A percentile compares a stretch with the other conserved stretches of the same genome.
Evolutionary conservation across 305 asterid species (phyloP).

Genomic region (Andrographis paniculata): DNA sequence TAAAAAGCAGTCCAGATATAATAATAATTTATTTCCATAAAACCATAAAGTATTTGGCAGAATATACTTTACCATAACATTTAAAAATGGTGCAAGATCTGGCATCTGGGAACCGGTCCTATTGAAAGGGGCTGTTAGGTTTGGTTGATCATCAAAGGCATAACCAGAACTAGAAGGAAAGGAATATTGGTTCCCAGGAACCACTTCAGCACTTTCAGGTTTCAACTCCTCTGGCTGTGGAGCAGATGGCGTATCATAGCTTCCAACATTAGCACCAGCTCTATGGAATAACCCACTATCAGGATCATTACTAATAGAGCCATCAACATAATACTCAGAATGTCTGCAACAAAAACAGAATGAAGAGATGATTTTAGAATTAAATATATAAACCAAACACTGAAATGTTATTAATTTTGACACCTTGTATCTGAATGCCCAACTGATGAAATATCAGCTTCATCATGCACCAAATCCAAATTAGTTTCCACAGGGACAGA

Average conservation of each 20-base stretch:
- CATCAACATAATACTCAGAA: slow-evolving; percentile 65
- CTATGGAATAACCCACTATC: slow-evolving; percentile 60
- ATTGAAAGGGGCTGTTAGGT: slow-evolving; percentile 41
- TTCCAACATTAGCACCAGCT: slow-evolving; percentile 44
- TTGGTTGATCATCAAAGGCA: slow-evolving; percentile 56
- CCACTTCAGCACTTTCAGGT: slow-evolving; percentile 50
- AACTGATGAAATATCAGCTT: slow-evolving; percentile 41
- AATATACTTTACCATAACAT: slow-evolving; percentile 46
- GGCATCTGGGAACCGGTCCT: slow-evolving; percentile 68
- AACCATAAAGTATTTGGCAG: too few relatives aligned
- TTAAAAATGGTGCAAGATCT: slow-evolving; percentile 52
- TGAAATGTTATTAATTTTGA: slow-evolving; percentile 9
- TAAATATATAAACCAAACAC: slow-evolving; percentile 3
- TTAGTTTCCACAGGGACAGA: slow-evolving; percentile 42
- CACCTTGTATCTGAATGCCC: slow-evolving; percentile 64
- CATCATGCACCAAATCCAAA: slow-evolving; percentile 46
- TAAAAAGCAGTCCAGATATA: background rate
- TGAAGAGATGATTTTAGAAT: slow-evolving; percentile 6
- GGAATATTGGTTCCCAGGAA: slow-evolving; percentile 52
- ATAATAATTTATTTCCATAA: too few relatives aligned
- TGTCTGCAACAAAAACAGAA: slow-evolving; percentile 42
- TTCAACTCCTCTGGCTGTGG: slow-evolving; percentile 64
- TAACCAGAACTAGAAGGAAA: slow-evolving; percentile 61
- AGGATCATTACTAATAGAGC: slow-evolving; percentile 52
- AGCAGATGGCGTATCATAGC: slow-evolving; percentile 56